phyloP scores from a whole-genome alignment of 2,329 filamentous ascomycete species.

The Tympanopsis confertula region DNA sequence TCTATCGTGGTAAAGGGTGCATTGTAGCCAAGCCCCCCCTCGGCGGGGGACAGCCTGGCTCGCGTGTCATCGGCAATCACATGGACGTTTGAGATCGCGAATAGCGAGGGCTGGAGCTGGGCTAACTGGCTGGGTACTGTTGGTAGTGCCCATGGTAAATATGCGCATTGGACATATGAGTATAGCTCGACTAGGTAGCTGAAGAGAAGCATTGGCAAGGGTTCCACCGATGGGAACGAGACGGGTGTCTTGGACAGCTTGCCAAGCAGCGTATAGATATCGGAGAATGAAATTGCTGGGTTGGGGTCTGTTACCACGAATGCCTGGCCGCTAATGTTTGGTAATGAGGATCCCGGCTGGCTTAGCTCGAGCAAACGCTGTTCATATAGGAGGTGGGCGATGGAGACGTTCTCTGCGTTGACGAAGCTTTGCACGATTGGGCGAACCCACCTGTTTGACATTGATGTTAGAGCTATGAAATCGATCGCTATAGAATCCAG shows the following conservation, averaged over 20 bases:
- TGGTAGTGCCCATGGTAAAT: constrained; percentile 9
- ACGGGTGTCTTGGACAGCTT: constrained; percentile 17
- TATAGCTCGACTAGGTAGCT: constrained; percentile 24
- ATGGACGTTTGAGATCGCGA: constrained; percentile 19
- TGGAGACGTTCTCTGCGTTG: constrained; percentile 36
- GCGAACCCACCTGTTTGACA: constrained; percentile 20
- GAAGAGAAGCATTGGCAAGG: constrained; percentile 21
- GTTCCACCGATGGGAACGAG: constrained; percentile 16
- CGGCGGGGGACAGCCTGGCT: constrained; percentile 20
- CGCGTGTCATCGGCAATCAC: constrained; percentile 21
- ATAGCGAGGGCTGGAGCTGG: constrained; percentile 26
- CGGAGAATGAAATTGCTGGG: constrained; percentile 25
- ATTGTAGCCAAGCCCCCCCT: constrained; percentile 29
- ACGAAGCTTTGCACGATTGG: constrained; percentile 36
- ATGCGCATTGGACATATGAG: constrained; percentile 11
- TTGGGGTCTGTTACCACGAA: constrained; percentile 38
- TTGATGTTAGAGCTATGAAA: not conserved
- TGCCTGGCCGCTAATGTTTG: constrained; percentile 27
- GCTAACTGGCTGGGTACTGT: constrained; percentile 13
- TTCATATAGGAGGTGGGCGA: constrained; percentile 41
- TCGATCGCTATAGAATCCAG: not conserved
- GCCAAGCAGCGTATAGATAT: constrained; percentile 23
- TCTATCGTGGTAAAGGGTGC: constrained; percentile 24
- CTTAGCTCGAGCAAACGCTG: constrained; percentile 29
- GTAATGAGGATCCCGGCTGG: constrained; percentile 16